Evolutionary conservation across 345 rosid species (phyloP).

Genomic region (Fremontodendron californicum): DNA sequence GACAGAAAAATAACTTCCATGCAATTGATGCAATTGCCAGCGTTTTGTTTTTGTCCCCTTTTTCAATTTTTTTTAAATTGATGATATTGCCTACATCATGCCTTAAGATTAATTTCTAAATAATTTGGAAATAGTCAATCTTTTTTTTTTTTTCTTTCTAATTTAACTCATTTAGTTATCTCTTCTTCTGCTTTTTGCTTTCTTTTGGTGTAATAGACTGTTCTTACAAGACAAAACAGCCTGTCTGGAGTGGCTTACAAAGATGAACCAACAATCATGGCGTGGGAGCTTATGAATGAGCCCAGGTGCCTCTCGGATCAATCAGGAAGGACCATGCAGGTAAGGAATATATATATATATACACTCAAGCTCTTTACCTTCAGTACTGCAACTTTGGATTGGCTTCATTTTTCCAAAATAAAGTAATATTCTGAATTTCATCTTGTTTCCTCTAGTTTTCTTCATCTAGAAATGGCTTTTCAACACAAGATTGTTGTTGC

Average conservation of each 20-base stretch:
- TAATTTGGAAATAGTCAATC: too few relatives aligned
- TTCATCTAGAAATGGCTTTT: not conserved
- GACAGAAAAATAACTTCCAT: not conserved
- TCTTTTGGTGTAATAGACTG: slow-evolving; percentile 29
- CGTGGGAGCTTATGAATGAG: slow-evolving; percentile 81
- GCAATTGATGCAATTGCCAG: not conserved
- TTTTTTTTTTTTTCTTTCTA: too few relatives aligned
- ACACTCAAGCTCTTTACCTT: not conserved
- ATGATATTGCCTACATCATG: too few relatives aligned
- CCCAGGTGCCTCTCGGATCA: slow-evolving; percentile 55
- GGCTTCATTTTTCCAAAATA: not conserved
- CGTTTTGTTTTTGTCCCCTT: not conserved
- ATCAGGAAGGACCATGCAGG: slow-evolving; percentile 59
- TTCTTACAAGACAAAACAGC: slow-evolving; percentile 53
- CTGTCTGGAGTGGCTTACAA: slow-evolving; percentile 51
- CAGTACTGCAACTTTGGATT: not conserved
- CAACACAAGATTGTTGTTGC: not conserved
- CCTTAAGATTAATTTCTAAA: too few relatives aligned
- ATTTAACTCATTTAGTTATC: not conserved
- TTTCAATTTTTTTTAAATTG: too few relatives aligned
- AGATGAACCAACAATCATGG: slow-evolving; percentile 70
- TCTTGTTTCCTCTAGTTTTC: not conserved
- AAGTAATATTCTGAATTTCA: not conserved
- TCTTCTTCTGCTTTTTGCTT: too few relatives aligned
- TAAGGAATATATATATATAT: not conserved